A percentile compares a stretch with the other conserved stretches of the same genome.
Evolutionary conservation across 306 rosid species (phyloP).

Genomic region (Senna siamea): DNA sequence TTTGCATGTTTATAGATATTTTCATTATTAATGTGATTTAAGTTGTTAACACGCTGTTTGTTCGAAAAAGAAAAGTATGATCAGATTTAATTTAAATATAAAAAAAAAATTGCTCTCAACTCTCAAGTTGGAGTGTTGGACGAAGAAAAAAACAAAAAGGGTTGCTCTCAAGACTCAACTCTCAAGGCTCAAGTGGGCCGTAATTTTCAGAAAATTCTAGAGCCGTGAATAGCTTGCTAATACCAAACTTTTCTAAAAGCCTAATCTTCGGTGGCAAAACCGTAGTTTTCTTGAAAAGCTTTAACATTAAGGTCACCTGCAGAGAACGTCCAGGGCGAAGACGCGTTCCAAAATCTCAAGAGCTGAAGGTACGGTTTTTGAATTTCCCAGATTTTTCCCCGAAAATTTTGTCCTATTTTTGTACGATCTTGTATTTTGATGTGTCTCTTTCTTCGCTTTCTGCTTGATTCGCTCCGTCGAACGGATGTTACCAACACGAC

Average conservation of each 20-base stretch:
- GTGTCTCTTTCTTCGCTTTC: background rate
- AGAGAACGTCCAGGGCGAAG: background rate
- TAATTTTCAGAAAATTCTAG: background rate
- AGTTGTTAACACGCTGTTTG: too few relatives aligned
- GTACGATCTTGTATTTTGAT: background rate
- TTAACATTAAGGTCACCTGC: background rate
- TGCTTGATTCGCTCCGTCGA: background rate
- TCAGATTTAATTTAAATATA: background rate
- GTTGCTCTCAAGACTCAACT: too few relatives aligned
- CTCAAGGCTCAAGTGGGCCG: background rate
- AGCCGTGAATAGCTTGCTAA: background rate
- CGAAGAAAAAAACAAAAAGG: too few relatives aligned
- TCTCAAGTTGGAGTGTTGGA: too few relatives aligned
- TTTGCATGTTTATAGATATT: too few relatives aligned
- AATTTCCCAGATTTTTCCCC: background rate
- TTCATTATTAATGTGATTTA: too few relatives aligned
- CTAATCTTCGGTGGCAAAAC: background rate
- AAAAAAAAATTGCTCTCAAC: too few relatives aligned
- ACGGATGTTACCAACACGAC: background rate
- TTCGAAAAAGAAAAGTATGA: too few relatives aligned
- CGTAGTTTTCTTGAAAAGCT: constrained; percentile 17
- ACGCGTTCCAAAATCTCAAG: background rate
- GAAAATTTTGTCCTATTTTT: background rate
- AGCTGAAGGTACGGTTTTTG: constrained; percentile 28
- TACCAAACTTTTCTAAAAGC: background rate